A percentile compares a stretch with the other conserved stretches of the same genome.
Conservation (phyloP, 257 asterid species). For the Solanum okadae region DNA sequence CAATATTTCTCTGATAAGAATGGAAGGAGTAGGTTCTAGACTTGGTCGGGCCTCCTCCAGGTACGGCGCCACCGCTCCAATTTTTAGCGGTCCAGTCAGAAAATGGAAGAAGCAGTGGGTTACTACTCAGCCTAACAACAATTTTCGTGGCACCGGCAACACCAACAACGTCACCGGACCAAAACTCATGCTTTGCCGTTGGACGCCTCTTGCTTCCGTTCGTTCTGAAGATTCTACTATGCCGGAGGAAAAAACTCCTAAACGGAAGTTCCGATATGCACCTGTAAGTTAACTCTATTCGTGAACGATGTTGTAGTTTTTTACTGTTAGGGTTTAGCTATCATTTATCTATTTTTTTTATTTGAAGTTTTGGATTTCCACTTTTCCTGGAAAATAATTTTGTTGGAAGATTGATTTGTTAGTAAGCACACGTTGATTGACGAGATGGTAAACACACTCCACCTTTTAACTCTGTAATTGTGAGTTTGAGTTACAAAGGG, state of each 20-base stretch:
- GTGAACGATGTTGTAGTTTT: neutral
- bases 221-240: constrained; percentile 20
- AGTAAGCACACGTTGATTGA: neutral
- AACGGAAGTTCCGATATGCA: constrained; percentile 71
- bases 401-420: neutral
- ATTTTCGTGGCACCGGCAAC: constrained; percentile 6
- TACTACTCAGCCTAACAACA: constrained; percentile 16
- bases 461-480: too few relatives aligned
- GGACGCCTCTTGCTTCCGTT: constrained; percentile 57
- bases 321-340: neutral
- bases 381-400: neutral
- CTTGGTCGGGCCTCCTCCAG: constrained; percentile 58
- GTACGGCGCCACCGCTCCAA: constrained; percentile 51
- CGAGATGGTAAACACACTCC: neutral
- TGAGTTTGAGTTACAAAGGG: neutral
- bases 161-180: constrained; percentile 20
- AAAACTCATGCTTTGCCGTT: constrained; percentile 63
- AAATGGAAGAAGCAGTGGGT: constrained; percentile 93
- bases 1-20: neutral
- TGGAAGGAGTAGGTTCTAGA: constrained; percentile 63
- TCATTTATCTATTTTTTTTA: neutral
- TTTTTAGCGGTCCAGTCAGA: constrained; percentile 73
- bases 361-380: neutral
- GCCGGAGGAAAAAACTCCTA: constrained; percentile 20
- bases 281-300: constrained; percentile 30